Conservation (phyloP, 139 green algal genomes). For the Prasinococcaceae sp. region DNA sequence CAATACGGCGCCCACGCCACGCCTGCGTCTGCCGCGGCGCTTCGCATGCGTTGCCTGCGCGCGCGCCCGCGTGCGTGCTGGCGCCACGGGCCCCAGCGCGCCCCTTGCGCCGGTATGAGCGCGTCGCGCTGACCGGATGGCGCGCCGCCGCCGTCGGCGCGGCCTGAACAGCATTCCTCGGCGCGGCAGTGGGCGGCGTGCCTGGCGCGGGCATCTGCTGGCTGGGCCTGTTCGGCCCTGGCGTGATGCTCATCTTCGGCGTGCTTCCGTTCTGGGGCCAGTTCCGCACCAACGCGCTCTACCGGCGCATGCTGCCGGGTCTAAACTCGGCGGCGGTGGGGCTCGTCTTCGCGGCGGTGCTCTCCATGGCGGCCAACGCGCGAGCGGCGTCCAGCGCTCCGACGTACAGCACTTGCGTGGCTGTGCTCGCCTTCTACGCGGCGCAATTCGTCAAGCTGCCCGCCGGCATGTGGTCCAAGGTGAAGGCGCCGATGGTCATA, state of each 20-base stretch:
- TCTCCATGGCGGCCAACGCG: constrained; percentile 55
- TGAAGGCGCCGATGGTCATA: too few relatives aligned
- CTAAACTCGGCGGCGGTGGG: constrained; percentile 71
- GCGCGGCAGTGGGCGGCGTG: constrained; percentile 5
- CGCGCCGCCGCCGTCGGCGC: too few relatives aligned
- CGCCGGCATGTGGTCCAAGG: too few relatives aligned
- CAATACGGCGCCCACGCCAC: too few relatives aligned
- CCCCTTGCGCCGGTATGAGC: too few relatives aligned
- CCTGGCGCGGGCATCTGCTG: constrained; percentile 51
- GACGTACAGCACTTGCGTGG: not conserved
- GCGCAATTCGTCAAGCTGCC: constrained; percentile 6
- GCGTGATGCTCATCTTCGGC: constrained; percentile 81
- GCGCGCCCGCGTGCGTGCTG: too few relatives aligned
- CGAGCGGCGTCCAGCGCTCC: not conserved
- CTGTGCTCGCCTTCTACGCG: not conserved
- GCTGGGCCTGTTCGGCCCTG: constrained; percentile 77
- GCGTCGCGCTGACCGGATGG: too few relatives aligned
- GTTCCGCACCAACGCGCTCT: constrained; percentile 13
- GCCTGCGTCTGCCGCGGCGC: too few relatives aligned
- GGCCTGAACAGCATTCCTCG: too few relatives aligned
- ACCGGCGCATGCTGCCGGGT: constrained; percentile 36
- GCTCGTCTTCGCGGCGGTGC: constrained; percentile 70
- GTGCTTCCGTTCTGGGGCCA: constrained; percentile 78
- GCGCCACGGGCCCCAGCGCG: too few relatives aligned
- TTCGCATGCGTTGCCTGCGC: too few relatives aligned